phyloP scores from a whole-genome alignment of 371 early-diverging fungal species.

The Mucor saturninus region DNA sequence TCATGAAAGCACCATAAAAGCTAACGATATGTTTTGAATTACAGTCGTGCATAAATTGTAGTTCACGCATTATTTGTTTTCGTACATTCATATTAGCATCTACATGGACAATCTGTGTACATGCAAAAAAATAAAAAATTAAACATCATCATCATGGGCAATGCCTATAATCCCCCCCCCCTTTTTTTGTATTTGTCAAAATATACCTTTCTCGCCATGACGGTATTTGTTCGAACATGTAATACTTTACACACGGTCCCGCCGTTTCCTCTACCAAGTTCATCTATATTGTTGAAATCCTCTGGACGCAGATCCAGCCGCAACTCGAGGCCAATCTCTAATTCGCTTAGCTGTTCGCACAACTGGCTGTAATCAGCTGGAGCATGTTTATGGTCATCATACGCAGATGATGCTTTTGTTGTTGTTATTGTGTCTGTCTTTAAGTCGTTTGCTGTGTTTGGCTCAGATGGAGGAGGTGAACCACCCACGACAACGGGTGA shows the following conservation, averaged over 20 bases:
- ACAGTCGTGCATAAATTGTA: conserved; percentile 88
- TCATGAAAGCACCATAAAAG: conserved; percentile 87
- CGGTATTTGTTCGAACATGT: conserved; percentile 75
- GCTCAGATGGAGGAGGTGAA: conserved; percentile 21
- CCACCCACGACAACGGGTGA: conserved; percentile 48
- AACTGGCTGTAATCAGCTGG: conserved; percentile 41
- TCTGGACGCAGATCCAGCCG: conserved; percentile 81
- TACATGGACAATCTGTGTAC: conserved; percentile 75
- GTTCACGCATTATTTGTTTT: conserved; percentile 86
- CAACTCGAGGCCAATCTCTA: conserved; percentile 78
- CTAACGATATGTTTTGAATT: conserved; percentile 86
- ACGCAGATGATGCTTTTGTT: conserved; percentile 6
- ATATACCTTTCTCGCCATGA: conserved; percentile 87
- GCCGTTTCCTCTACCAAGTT: conserved; percentile 87
- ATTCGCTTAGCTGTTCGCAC: conserved; percentile 55
- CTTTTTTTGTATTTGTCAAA: not conserved
- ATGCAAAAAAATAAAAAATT: conserved; percentile 58
- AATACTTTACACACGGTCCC: conserved; percentile 83
- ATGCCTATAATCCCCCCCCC: not conserved
- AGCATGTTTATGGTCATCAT: conserved; percentile 2
- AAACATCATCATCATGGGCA: not conserved
- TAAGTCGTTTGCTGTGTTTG: conserved; percentile 13
- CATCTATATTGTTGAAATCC: conserved; percentile 79
- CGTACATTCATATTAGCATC: conserved; percentile 72
- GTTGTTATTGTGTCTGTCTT: conserved; percentile 2